Conservation (phyloP, 805 yeast species). For the Lachancea sp. region DNA sequence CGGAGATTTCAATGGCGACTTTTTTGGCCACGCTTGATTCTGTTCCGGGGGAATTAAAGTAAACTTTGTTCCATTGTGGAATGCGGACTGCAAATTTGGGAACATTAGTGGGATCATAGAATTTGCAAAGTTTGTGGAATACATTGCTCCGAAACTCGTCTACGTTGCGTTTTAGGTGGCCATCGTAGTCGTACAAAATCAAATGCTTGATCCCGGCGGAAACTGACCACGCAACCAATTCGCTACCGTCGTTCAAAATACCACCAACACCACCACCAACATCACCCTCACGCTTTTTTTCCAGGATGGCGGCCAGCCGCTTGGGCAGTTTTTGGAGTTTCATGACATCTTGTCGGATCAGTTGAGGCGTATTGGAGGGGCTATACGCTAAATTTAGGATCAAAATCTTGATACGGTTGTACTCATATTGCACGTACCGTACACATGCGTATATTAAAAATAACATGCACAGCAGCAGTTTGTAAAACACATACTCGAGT, state of each 20-base stretch:
- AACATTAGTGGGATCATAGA: slow-evolving; percentile 64
- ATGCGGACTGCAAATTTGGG: slow-evolving; percentile 59
- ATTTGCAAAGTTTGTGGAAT: slow-evolving; percentile 51
- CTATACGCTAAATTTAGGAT: slow-evolving; percentile 59
- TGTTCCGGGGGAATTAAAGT: slow-evolving; percentile 33
- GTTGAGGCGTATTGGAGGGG: slow-evolving; percentile 70
- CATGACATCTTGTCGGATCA: slow-evolving; percentile 76
- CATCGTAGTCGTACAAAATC: slow-evolving; percentile 74
- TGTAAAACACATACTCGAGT: slow-evolving; percentile 34
- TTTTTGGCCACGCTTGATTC: slow-evolving; percentile 31
- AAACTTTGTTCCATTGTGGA: slow-evolving; percentile 57
- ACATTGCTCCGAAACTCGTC: slow-evolving; percentile 53
- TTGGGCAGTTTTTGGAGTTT: slow-evolving; percentile 71
- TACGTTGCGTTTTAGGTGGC: slow-evolving; percentile 50
- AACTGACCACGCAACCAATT: slow-evolving; percentile 79
- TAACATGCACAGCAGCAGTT: slow-evolving; percentile 43
- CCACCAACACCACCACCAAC: slow-evolving; percentile 90
- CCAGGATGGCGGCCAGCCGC: slow-evolving; percentile 68
- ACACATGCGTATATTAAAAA: slow-evolving; percentile 52
- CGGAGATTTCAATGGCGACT: slow-evolving; percentile 53
- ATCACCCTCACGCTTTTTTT: slow-evolving; percentile 65
- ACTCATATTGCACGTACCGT: slow-evolving; percentile 46
- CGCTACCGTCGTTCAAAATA: slow-evolving; percentile 67
- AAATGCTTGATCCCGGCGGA: slow-evolving; percentile 75
- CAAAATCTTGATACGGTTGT: slow-evolving; percentile 49